Evolutionary conservation across 2,329 filamentous ascomycete genomes (phyloP), one percentile per base, ranked within the genome.

Genomic region (Didymellaceae sp.): DNA sequence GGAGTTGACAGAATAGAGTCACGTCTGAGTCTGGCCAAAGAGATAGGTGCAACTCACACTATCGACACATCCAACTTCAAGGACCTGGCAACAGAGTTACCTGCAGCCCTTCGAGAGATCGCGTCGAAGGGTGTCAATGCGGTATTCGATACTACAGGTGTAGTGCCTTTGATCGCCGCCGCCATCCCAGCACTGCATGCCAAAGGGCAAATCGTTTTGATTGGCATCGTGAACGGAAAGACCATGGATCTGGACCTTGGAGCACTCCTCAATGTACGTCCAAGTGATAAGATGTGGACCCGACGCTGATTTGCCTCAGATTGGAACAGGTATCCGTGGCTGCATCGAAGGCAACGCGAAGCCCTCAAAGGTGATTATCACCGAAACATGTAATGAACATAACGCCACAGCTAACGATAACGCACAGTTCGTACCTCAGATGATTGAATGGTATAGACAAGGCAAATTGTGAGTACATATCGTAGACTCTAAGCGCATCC

Each of bases 91-190:
- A 54, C 9, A 17, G 58, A 62, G n/a, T 56, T 79, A 1, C 63
- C 61, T 0, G 63, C 71, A 25, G 71, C 70, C 3, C 65, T 79
- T 14, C 58, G 64, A 14, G 68, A 70, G 5, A 54, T 75, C 3
- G 68, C 70, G 0, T 53, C 58, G 0, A 52, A 73, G 0, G 80
- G 80, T 0, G 71, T 77, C 0, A 77, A 74, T 2, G 67, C 81
- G 25, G 73, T 72, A 4, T 71, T 83, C 41, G 81, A 83, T 45
- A 82, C 80, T 0, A 82, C 78, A 1, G 81, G 78, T 0, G 73
- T 74, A 0, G 66, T 74, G 28, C 50, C 73, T 30, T 52, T 81
- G 47, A 65, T 82, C 13, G 66, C 75, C 7, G 75, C 75, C 3
- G 74, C 72, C 1, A 53, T 81, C 2, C 68, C 76, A 2, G 73